These are phyloP conservation scores for Penicillium turbatum DNA, from an alignment of 495 filamentous ascomycete species.

Conservation along the genomic window DNA sequence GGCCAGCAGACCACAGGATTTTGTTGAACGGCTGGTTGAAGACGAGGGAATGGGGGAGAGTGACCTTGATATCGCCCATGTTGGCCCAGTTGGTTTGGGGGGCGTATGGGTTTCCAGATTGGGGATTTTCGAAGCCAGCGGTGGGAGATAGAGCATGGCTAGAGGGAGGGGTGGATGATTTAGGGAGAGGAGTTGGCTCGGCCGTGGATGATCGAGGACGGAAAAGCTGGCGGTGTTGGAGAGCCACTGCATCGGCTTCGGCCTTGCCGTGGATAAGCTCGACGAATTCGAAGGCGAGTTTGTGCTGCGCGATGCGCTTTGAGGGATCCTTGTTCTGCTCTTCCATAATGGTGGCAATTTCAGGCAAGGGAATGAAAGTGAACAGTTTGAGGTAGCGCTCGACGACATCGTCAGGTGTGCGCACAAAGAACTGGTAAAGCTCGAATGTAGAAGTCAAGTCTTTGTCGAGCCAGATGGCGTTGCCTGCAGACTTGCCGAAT, in stretches of 20 bases:
- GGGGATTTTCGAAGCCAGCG: slow-evolving; percentile 28
- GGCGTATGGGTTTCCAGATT: slow-evolving; percentile 40
- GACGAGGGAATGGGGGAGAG: slow-evolving; percentile 63
- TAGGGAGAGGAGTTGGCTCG: slow-evolving; percentile 38
- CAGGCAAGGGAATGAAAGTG: slow-evolving; percentile 71
- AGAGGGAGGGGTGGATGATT: slow-evolving; percentile 17
- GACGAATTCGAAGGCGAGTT: slow-evolving; percentile 74
- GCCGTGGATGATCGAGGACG: slow-evolving; percentile 36
- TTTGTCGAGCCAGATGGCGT: slow-evolving; percentile 88
- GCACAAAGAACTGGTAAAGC: slow-evolving; percentile 86
- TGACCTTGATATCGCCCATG: slow-evolving; percentile 49
- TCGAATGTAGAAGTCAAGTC: slow-evolving; percentile 78
- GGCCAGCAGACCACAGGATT: slow-evolving; percentile 63
- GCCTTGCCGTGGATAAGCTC: slow-evolving; percentile 67
- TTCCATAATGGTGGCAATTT: slow-evolving; percentile 61
- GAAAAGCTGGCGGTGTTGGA: slow-evolving; percentile 59
- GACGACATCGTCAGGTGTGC: slow-evolving; percentile 74
- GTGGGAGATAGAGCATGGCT: slow-evolving; percentile 20
- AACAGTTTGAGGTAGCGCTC: slow-evolving; percentile 81
- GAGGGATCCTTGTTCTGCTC: slow-evolving; percentile 62
- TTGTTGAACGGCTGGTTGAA: slow-evolving; percentile 56
- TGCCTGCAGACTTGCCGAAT: slow-evolving; percentile 92
- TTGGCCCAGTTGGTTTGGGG: slow-evolving; percentile 45
- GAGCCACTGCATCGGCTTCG: slow-evolving; percentile 51
- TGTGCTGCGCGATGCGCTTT: slow-evolving; percentile 73